A percentile compares a stretch with the other conserved stretches of the same genome.
phyloP scores from a whole-genome alignment of 352 stramenopile species.

The Globisporangium alternatum region DNA sequence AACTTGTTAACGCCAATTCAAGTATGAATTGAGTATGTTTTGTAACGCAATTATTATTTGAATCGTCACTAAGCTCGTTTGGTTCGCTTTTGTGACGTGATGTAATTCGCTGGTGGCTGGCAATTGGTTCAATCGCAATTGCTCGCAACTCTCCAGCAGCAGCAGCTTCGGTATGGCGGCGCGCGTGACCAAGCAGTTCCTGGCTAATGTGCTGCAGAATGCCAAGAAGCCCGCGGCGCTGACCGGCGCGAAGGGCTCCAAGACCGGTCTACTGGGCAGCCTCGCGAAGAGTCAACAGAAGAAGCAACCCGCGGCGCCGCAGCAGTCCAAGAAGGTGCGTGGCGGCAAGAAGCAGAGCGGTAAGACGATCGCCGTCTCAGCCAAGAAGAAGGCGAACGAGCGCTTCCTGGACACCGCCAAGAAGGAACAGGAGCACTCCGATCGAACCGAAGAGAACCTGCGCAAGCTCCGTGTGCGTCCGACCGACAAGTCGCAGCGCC shows the following conservation, averaged over 20 bases:
- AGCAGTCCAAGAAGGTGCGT: slow-evolving; percentile 19
- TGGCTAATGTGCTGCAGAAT: slow-evolving; percentile 46
- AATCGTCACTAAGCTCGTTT: background rate
- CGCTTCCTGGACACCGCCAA: slow-evolving; percentile 56
- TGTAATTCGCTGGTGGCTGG: slow-evolving; percentile 8
- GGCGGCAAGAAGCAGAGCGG: slow-evolving; percentile 22
- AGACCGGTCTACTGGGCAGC: background rate
- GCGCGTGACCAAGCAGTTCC: slow-evolving; percentile 71
- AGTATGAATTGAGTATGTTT: background rate
- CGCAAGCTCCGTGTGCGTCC: slow-evolving; percentile 57
- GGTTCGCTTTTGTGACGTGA: background rate
- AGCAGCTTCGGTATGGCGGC: slow-evolving; percentile 37
- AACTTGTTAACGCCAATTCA: slow-evolving; percentile 2
- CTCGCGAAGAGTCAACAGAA: slow-evolving; percentile 18
- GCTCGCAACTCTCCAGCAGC: background rate
- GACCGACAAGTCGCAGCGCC: slow-evolving; percentile 54
- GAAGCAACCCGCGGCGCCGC: slow-evolving; percentile 24
- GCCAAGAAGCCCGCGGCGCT: slow-evolving; percentile 4
- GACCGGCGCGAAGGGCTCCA: slow-evolving; percentile 11
- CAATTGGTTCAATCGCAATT: slow-evolving; percentile 1
- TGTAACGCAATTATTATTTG: background rate
- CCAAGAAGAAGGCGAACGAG: slow-evolving; percentile 30
- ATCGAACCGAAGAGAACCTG: slow-evolving; percentile 59
- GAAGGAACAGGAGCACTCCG: slow-evolving; percentile 43
- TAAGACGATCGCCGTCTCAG: slow-evolving; percentile 6